Percentiles rank a stretch among this genome's conserved stretches.
Conservation (phyloP, 2,329 filamentous ascomycete genomes). For the Ophiosphaerella narmari region DNA sequence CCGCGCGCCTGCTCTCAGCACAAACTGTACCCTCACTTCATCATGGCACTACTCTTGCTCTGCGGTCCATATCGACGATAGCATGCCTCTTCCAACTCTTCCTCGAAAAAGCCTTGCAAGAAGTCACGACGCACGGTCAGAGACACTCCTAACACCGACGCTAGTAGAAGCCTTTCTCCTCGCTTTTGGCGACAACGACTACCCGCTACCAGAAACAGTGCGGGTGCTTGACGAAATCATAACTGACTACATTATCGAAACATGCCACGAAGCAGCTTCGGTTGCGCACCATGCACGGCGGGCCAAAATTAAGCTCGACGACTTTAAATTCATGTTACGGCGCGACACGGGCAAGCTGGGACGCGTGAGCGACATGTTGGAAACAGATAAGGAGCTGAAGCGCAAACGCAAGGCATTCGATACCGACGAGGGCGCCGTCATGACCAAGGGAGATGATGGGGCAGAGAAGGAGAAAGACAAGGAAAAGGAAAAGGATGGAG, state of each 20-base stretch:
- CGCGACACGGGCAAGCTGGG: slow-evolving; percentile 85
- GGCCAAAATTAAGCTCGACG: slow-evolving; percentile 97
- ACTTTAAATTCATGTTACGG: slow-evolving; percentile 93
- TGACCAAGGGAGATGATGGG: slow-evolving; percentile 41
- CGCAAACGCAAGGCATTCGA: slow-evolving; percentile 77
- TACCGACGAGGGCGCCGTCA: slow-evolving; percentile 66
- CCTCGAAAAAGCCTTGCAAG: slow-evolving; percentile 10
- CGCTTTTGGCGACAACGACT: slow-evolving; percentile 76
- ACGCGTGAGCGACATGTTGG: slow-evolving; percentile 84
- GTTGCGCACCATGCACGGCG: slow-evolving; percentile 84
- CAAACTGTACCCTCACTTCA: not conserved
- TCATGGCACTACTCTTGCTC: not conserved
- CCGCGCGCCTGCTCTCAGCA: too few relatives aligned
- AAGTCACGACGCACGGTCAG: slow-evolving; percentile 8
- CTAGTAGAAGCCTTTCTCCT: slow-evolving; percentile 75
- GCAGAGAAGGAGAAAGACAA: slow-evolving; percentile 10
- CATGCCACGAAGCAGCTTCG: slow-evolving; percentile 86
- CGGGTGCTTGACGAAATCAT: slow-evolving; percentile 91
- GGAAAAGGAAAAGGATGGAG: slow-evolving; percentile 7
- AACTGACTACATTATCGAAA: slow-evolving; percentile 90
- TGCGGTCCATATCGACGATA: not conserved
- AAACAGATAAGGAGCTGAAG: slow-evolving; percentile 86
- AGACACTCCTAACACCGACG: slow-evolving; percentile 7
- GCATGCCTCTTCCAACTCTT: slow-evolving; percentile 5
- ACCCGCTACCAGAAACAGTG: slow-evolving; percentile 81